Conservation (phyloP, 768 basidiomycete genomes). For the Boletus eberwhitei region DNA sequence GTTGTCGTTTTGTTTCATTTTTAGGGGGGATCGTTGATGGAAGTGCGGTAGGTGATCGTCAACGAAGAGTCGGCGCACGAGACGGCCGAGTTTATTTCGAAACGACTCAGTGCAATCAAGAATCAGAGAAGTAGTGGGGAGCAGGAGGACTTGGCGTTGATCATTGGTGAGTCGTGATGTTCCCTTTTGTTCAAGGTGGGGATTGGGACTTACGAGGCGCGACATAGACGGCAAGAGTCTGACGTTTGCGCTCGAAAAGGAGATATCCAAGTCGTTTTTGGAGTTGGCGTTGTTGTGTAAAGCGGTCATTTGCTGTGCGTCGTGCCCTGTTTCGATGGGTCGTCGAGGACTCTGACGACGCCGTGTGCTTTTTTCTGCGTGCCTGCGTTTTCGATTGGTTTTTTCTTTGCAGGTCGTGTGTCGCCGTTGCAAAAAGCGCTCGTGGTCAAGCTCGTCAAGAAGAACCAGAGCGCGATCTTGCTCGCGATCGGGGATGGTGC, state of each 20-base stretch:
- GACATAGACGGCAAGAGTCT: constrained; percentile 88
- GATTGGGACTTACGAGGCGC: neutral
- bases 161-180: constrained; percentile 68
- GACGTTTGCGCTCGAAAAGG: constrained; percentile 90
- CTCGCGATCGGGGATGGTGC: constrained; percentile 97
- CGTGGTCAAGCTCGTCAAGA: constrained; percentile 98
- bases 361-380: no score
- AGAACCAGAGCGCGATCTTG: constrained; percentile 89
- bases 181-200: neutral
- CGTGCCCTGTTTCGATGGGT: no score
- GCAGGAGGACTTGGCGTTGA: constrained; percentile 88
- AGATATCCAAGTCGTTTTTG: constrained; percentile 82
- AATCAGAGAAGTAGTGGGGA: constrained; percentile 90
- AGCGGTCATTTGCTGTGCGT: constrained; percentile 93
- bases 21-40: neutral
- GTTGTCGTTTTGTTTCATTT: neutral
- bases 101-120: constrained; percentile 88
- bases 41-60: constrained; percentile 53
- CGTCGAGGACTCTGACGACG: neutral
- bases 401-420: constrained; percentile 63
- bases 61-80: constrained; percentile 84
- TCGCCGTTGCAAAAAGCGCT: constrained; percentile 97
- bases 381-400: neutral
- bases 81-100: constrained; percentile 83
- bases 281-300: constrained; percentile 98